Base-by-base conservation (phyloP, 768 basidiomycete species). In the Russula griseocarnosa region DNA sequence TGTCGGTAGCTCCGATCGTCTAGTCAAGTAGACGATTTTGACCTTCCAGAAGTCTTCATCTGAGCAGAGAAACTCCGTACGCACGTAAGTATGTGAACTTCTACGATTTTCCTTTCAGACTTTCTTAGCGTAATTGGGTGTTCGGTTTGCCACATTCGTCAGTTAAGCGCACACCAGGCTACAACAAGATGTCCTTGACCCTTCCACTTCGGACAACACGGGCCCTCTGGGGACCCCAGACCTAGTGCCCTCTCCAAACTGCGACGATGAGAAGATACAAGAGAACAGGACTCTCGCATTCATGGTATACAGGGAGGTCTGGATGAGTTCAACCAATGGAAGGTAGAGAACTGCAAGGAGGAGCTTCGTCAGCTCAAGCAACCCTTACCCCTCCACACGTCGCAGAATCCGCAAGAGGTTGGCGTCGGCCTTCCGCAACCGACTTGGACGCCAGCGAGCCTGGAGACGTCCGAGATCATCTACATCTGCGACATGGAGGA, bases 261-360 rank as follows among this genome's bases (percentile, higher is more conserved):
- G 40, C 11, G 34, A 6, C 8, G 56, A 55, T 14, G 55, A 63
- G 28, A 20, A 50, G 26, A 16, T n/a, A 24, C 13, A 49, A 10
- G 55, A 46, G 26, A 42, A 36, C 58, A 50, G 9, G 13, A 36
- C 30, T 30, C 62, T 65, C 7, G 53, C 34, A 1, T 32, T 66
- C 3, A 47, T 9, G 22, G 62, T 75, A 0, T 71, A 70, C 65
- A 28, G 63, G 13, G 54, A 69, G 24, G 70, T 71, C 18, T 71
- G 70, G 51, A 67, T 5, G 71, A 75, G 28, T 75, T 72, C 55
- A 58, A 70, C 24, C 28, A 26, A 14, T 72, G 71, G 71, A 74
- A 74, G 50, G 24, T 30, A 7, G 65, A 68, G 26, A 66, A 70
- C 66, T 66, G 68, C 26, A 47, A 63, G 30, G 56, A 57, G 3